A percentile compares a stretch with the other conserved stretches of the same genome.
phyloP scores from a whole-genome alignment of 108 stramenopile genomes.

The Epipyxis sp. region DNA sequence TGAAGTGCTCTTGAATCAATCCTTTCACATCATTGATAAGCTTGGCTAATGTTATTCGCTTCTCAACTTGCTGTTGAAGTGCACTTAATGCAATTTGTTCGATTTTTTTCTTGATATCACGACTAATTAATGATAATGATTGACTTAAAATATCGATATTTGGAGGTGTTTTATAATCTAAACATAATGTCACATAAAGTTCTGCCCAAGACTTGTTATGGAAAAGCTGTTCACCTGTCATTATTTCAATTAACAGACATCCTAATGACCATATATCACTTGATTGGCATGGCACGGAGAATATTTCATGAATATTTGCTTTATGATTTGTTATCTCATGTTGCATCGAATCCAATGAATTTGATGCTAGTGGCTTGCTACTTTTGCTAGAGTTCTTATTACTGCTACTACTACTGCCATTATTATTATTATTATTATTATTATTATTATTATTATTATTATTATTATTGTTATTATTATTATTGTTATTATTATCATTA shows the following conservation, averaged over 20 bases:
- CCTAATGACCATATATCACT: conserved; percentile 32
- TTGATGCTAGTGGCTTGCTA: neutral
- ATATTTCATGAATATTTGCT: too few relatives aligned
- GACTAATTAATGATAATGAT: too few relatives aligned
- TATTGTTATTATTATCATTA: neutral
- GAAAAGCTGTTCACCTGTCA: conserved; percentile 9
- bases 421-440: neutral
- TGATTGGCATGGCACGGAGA: neutral
- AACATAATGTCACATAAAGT: neutral
- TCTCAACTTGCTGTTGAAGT: too few relatives aligned
- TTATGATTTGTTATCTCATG: too few relatives aligned
- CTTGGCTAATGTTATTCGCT: too few relatives aligned
- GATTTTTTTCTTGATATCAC: too few relatives aligned
- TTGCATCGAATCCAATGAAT: too few relatives aligned
- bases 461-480: neutral
- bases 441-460: neutral
- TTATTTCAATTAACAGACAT: conserved; percentile 2
- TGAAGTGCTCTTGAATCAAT: too few relatives aligned
- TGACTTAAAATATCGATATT: too few relatives aligned
- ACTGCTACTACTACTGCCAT: neutral
- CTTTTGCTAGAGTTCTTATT: neutral
- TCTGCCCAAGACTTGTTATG: neutral
- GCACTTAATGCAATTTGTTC: too few relatives aligned
- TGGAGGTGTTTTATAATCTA: too few relatives aligned
- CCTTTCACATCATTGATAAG: too few relatives aligned